Base-by-base conservation (phyloP, 768 basidiomycete species). In the Lactarius quietus region DNA sequence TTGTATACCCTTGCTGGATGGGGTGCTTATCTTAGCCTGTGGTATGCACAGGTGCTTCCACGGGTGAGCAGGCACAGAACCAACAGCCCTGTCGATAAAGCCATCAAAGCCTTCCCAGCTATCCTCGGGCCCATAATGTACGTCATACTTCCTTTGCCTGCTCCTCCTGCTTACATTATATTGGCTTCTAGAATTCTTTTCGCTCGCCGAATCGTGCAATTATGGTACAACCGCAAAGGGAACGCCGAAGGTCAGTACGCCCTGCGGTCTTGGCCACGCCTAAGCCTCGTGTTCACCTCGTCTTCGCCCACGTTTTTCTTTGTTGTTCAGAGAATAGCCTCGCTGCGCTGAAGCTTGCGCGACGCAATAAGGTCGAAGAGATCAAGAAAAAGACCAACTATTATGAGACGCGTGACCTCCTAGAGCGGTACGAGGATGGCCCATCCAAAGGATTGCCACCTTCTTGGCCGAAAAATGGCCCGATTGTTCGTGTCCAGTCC, bases 361-460 rank as follows among this genome's bases (percentile, higher is more conserved):
- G 95, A 68, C 88, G 92, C 23, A 81, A 82, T 28, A 94, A 92
- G 72, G 84, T 99, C 41, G 94, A 96, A 68, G 95, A 97, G 70
- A 92, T 98, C 70, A 99, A 99, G 82, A 93, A 94, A 79, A 94
- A 92, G 74, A 98, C 95, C 2, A 96, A 98, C 70, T 99, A 92
- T 76, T 93, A 99, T 73, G 86, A 85, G 14, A 99, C 95, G 33
- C 87, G 91, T 59, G 92, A 89, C 70, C 81, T 99, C 53, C 80
- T 99, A 20, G 93, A 96, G 73, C 86, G 87, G 63, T 98, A 97
- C 71, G 96, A 96, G 68, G 91, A 90, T 41, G 71, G 77, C 20
- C 73, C 81, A 3, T 65, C 73, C 1, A 74, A 70, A 29, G 54
- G 70, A 14, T 79, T 23, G 12, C 12, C 81, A 1, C 79, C 70